Evolutionary conservation across 2,329 filamentous ascomycete species (phyloP), one percentile per base, ranked within the genome.

Genomic region (Cryphonectria radicalis): DNA sequence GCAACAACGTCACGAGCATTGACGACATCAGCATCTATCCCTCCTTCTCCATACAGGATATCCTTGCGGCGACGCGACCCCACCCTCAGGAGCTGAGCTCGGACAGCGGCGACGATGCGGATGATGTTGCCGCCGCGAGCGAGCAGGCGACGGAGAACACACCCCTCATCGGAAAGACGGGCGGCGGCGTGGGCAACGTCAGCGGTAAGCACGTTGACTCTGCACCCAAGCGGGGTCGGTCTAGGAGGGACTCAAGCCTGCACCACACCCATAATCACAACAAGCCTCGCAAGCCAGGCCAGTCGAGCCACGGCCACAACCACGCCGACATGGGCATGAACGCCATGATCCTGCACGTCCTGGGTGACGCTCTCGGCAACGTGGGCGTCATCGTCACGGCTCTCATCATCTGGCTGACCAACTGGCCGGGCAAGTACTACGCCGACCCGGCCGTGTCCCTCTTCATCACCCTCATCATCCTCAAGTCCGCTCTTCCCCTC

Each of bases 241-340:
- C 80, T 46, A 80, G 84, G 53, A 79, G 83, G 28, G 86, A 88
- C 74, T 89, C 87, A 10, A 84, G 83, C 14, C 80, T 87, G 66
- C 93, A 97, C 80, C 84, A 87, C 59, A 85, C 88, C 68, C 95
- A 98, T 81, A 93, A 95, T 77, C 96, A 98, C 80, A 91, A 87
- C 71, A 89, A 95, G 75, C 92, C 93, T 1, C 90, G 89, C 77
- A 87, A 91, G 70, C 80, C 85, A 19, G 81, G 84, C 72, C 87
- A 89, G 72, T 87, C 89, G 73, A 88, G 90, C 40, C 89, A 92
- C 75, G 89, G 92, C 42, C 94, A 97, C 80, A 93, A 85, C 74
- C 94, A 97, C 79, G 91, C 85, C 72, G 95, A 99, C 78, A 92
- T 99, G 85, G 97, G 97, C 81, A 98, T 99, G 95, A 93, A 93